Conservation (phyloP, 2,329 filamentous ascomycete genomes). For the Dichotomopilus funicola region DNA sequence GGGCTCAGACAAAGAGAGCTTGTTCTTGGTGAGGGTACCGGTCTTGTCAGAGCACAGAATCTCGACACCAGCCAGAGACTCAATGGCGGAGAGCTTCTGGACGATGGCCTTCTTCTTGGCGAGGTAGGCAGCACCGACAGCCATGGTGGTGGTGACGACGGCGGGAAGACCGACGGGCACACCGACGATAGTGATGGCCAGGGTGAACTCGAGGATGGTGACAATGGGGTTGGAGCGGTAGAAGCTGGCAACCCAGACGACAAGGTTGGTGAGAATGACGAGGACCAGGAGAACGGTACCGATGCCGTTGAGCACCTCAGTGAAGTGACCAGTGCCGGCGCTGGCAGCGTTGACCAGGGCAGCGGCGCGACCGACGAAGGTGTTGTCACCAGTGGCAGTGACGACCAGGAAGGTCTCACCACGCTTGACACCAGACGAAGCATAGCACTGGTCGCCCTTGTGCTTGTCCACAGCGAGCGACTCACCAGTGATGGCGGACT, state of each 20-base stretch:
- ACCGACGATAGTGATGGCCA: conserved; percentile 86
- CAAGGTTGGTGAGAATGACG: conserved; percentile 70
- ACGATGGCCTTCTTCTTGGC: conserved; percentile 91
- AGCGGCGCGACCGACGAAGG: conserved; percentile 82
- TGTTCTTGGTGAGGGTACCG: conserved; percentile 90
- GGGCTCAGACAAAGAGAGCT: conserved; percentile 78
- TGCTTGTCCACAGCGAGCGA: conserved; percentile 88
- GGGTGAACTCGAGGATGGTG: conserved; percentile 72
- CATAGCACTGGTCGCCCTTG: conserved; percentile 72
- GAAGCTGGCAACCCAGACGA: conserved; percentile 83
- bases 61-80: conserved; percentile 86
- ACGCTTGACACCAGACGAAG: conserved; percentile 85
- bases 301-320: conserved; percentile 82
- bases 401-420: conserved; percentile 79
- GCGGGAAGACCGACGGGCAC: conserved; percentile 89
- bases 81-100: conserved; percentile 85
- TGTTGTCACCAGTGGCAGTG: conserved; percentile 80
- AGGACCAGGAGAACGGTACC: conserved; percentile 73
- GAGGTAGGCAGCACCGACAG: conserved; percentile 83
- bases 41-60: conserved; percentile 95
- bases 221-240: conserved; percentile 81
- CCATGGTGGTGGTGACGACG: conserved; percentile 92
- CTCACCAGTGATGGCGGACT: conserved; percentile 87
- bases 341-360: conserved; percentile 75
- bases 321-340: conserved; percentile 76